Base-by-base conservation (phyloP, 768 basidiomycete species). In the Guyanaporus albipodus region DNA sequence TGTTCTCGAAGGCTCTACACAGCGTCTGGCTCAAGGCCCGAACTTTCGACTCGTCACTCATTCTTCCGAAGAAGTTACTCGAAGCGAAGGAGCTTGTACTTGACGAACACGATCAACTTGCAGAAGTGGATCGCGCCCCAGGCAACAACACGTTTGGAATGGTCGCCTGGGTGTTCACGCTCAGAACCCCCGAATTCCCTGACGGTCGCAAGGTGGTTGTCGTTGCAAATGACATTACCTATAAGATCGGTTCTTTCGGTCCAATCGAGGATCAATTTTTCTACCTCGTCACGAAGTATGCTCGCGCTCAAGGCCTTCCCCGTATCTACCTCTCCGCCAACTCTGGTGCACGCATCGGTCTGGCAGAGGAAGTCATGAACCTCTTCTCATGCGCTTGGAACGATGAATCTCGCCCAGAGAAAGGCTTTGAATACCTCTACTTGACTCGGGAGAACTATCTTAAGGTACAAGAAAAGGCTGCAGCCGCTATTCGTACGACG, bases 321-420 rank as follows among this genome's bases (percentile, higher is more conserved):
- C 88, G 96, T 36, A 86, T 99, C 56, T 99, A 99, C 70, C 83
- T 99, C 33, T 98, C 96, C 6, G 96, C 96, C 56, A 99, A 99
- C 74, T 98, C 96, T 28, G 96, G 96, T 59, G 96, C 96, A 53
- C 87, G 96, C 49, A 85, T 98, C 50, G 96, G 96, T 44, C 69
- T 99, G 29, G 96, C 92, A 4, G 96, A 98, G 67, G 96, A 99
- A 67, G 78, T 84, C 18, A 73, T 96, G 57, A 73, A 77, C 50
- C 73, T 96, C 47, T 96, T 98, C 73, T 88, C 89, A 26, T 87
- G 82, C 34, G 90, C 93, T 18, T 99, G 94, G 94, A 84, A 85
- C 56, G 88, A 91, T 56, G 70, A 76, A 6, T 73, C 64, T 10
- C 77, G 82, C 41, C 95, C 94, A 1, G 93, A 96, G 63, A 99